Evolutionary conservation across 768 basidiomycete species (phyloP).

Genomic region (Galerina sulciceps): DNA sequence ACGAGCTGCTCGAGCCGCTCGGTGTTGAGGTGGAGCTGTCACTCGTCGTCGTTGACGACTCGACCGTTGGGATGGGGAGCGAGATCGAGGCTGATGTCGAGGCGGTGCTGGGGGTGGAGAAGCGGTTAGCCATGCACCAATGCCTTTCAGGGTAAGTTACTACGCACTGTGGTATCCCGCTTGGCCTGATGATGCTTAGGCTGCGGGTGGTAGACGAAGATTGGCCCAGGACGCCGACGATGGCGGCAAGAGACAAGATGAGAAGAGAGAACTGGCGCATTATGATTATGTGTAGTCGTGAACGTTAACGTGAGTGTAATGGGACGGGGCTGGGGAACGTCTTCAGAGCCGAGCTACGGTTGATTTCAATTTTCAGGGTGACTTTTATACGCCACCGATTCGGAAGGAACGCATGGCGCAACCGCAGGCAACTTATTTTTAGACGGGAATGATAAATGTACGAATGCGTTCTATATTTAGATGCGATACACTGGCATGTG

Average conservation of each 20-base stretch:
- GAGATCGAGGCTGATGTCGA: too few relatives aligned
- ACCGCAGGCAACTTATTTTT: neutral
- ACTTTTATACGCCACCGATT: neutral
- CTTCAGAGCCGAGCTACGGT: neutral
- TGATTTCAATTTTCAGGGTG: neutral
- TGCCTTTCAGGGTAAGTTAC: neutral
- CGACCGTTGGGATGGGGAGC: too few relatives aligned
- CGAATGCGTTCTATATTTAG: slow-evolving; percentile 11
- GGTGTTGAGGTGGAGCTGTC: neutral
- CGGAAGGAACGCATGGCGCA: neutral
- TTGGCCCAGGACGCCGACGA: slow-evolving; percentile 6
- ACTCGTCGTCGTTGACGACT: too few relatives aligned
- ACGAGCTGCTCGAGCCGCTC: neutral
- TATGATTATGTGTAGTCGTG: neutral
- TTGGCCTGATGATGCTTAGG: slow-evolving; percentile 6
- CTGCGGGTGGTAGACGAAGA: neutral
- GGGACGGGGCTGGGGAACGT: neutral
- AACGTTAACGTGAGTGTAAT: neutral
- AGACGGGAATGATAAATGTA: neutral
- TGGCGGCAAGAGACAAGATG: slow-evolving; percentile 4
- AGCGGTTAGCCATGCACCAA: neutral
- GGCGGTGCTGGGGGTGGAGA: too few relatives aligned
- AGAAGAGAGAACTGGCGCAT: slow-evolving; percentile 12
- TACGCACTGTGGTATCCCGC: slow-evolving; percentile 16
- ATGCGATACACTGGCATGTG: slow-evolving; percentile 8